Evolutionary conservation across 441 rosid species (phyloP), one percentile per base, ranked within the genome.

Genomic region (Hura crepitans): DNA sequence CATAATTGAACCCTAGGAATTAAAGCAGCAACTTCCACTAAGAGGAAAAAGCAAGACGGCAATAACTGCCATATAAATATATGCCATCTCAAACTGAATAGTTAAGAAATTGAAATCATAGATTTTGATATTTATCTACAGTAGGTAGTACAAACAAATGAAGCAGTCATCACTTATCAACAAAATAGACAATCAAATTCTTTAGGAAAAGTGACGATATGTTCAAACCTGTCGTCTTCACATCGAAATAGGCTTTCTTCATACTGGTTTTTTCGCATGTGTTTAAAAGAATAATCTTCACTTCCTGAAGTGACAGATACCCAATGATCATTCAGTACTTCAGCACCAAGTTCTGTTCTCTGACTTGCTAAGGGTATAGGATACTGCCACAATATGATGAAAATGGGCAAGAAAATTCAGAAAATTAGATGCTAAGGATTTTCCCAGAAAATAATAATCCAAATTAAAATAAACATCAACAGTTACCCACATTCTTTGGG

Each of bases 241-340:
- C 99, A 96, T 17, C 89, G 85, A 73, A 96, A 96, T 64, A 96
- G 85, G 82, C 96, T 91, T 84, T 96, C 99, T 84, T 93, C 99
- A 74, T 96, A 96, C 77, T 93, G 97, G 80, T 96, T 96, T 82
- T 91, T 96, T 65, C 97, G 94, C 98, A 91, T 96, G 82, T 96
- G 99, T 73, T 93, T 96, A 66, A 96, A 96, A 56, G 99, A 93
- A 87, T 96, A 96, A 80, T 96, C 99, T 82, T 93, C 99, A 85
- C 98, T 96, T 79, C 99, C 99, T 71, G 97, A 96, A 74, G 99
- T 96, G 59, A 96, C 97, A 39, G 99, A 93, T 60, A 93, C 98
- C 98, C 97, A 96, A 81, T 91, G 82, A 74, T 93, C 97, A 85
- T 96, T 96, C 80, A 96, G 84, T 61, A 96, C 96, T 77, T 83